Base-by-base conservation (phyloP, 2,329 filamentous ascomycete genomes). In the Apiospora koreana region DNA sequence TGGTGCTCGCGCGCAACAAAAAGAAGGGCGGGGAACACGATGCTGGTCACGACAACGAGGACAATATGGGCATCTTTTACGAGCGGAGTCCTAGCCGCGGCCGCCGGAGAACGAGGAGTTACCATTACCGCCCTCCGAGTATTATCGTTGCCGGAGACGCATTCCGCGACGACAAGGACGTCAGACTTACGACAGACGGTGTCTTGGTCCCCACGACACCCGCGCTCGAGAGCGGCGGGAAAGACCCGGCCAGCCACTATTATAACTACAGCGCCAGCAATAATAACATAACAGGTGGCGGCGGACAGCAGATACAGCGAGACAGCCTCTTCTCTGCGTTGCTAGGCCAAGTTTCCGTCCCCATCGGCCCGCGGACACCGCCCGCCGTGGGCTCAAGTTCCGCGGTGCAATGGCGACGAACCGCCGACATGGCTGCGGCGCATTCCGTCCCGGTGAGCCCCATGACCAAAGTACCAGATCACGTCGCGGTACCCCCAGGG, bases 171-270 rank as follows among this genome's bases (percentile, higher is more conserved):
- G 54, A 69, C 25, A 45, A 54, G 1, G 68, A 71, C 35, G 67
- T 72, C n/a, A 69, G 70, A 12, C 48, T 73, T 65, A 70, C 70
- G 7, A 67, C 69, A 35, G 64, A 71, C 35, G 70, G 62, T 21
- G 69, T 70, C 31, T 48, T 75, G 8, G 58, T 75, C 4, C 76
- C 77, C 1, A 74, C 71, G 14, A 78, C 75, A 12, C 75, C 77
- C 1, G 72, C 73, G 3, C 74, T 78, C 46, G 77, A 78, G 67
- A 73, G 73, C 16, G 75, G 76, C 21, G 68, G 67, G 7, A 64
- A 67, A n/a, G 54, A 64, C 28, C n/a, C n/a, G 6, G 43, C 41
- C 3, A 66, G 50, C 16, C n/a, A 54, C 5, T 75, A 14, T 31
- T 21, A 62, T 18, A 46, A 46, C 10, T 21, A 62, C 54, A 58